Base-by-base conservation (phyloP, 2,329 filamentous ascomycete genomes). In the Metarhizium brunneum region DNA sequence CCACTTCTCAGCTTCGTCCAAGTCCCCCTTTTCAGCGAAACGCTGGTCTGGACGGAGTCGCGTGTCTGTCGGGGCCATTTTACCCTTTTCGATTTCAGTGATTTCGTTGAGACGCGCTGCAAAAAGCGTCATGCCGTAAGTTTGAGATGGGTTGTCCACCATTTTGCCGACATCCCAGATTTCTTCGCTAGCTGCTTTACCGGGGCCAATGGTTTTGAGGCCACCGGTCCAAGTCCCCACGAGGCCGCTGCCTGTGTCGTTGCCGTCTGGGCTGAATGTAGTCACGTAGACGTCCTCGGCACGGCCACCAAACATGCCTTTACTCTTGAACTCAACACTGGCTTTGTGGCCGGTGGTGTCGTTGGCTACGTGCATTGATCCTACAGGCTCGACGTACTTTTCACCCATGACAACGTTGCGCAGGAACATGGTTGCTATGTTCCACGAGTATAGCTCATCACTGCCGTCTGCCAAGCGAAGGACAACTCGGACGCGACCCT, bases 391-490 rank as follows among this genome's bases (percentile, higher is more conserved):
- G 13, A 97, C 85, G 67, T 99, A 99, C 72, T 97, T 99, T 71
- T 99, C 94, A 43, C 94, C 94, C 64, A 95, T 92, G 55, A 99
- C 95, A 53, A 99, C 90, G 68, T 99, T 99, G 50, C 94, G 85
- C 54, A 99, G 74, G 72, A 96, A 97, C 61, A 88, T 90, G 4
- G 90, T 96, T 1, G 92, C 90, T 18, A 90, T 80, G 49, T 82
- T 87, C 90, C 91, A 99, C 63, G 86, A 92, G 73, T 92, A 99
- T 58, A 84, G 80, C 68, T 97, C 92, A 54, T 90, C 88, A 1
- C 76, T 81, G 2, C 81, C 79, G 66, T 94, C 81, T 0, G 77
- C 62, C 52, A 85, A 68, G 30, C 80, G 85, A 32, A 99, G 75
- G 43, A 85, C 83, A 43, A 96, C 78, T 51, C 92, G 83, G 3